Evolutionary conservation across 2,329 filamentous ascomycete genomes (phyloP).

Genomic region (Aspergillus piperis): DNA sequence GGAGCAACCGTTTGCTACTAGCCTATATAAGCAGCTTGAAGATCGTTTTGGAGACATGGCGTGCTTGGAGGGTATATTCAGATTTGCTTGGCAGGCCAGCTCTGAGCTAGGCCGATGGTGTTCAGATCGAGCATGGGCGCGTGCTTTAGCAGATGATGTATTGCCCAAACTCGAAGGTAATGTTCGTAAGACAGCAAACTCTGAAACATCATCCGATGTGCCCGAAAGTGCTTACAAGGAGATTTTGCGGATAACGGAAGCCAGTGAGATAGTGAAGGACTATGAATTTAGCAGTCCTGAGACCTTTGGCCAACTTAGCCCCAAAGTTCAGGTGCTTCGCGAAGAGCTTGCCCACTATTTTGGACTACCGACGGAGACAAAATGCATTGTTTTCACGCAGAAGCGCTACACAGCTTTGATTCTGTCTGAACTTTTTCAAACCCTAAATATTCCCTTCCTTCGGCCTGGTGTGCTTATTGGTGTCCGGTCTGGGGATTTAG

Average conservation of each 20-base stretch:
- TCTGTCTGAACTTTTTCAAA: slow-evolving; percentile 66
- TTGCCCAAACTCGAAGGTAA: slow-evolving; percentile 62
- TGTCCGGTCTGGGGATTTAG: slow-evolving; percentile 51
- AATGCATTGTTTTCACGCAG: slow-evolving; percentile 87
- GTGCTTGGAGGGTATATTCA: slow-evolving; percentile 59
- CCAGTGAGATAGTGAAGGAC: slow-evolving; percentile 56
- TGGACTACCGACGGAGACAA: slow-evolving; percentile 55
- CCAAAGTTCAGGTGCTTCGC: slow-evolving; percentile 69
- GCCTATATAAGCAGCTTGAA: slow-evolving; percentile 62
- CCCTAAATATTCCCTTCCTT: slow-evolving; percentile 61
- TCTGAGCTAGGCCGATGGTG: slow-evolving; percentile 79
- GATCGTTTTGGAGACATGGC: slow-evolving; percentile 54
- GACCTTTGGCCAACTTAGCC: slow-evolving; percentile 58
- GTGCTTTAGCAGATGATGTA: slow-evolving; percentile 66
- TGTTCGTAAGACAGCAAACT: slow-evolving; percentile 20
- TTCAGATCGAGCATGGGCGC: slow-evolving; percentile 76
- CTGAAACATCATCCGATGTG: background rate
- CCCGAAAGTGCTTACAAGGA: slow-evolving; percentile 53
- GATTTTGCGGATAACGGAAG: slow-evolving; percentile 60
- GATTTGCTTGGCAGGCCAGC: slow-evolving; percentile 60
- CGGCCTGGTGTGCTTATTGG: slow-evolving; percentile 67
- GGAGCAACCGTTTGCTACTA: slow-evolving; percentile 59
- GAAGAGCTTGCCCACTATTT: slow-evolving; percentile 66
- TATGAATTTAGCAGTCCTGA: slow-evolving; percentile 50
- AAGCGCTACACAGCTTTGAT: slow-evolving; percentile 75